Base-by-base conservation (phyloP, 78 protist genomes). In the Guillardia theta region DNA sequence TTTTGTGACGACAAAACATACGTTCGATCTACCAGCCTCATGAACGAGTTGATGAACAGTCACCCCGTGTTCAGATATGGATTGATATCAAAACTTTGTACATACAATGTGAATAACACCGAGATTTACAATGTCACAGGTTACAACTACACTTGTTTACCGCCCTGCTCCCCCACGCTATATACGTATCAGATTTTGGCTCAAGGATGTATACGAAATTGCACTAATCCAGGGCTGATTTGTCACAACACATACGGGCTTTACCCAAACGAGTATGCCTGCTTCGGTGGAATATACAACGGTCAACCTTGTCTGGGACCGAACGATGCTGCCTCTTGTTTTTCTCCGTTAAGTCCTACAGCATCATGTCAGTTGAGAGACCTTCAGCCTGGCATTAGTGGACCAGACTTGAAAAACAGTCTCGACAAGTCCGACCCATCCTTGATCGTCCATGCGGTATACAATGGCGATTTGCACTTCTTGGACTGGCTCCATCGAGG, bases 401-500 rank as follows among this genome's bases (percentile, higher is more conserved):
- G 83, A 15, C 36, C 22, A 15, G 41, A 70, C 41, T 43, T 70
- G 83, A 70, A 70, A 24, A 70, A 24, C 33, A 33, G 27, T 1
- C 10, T 70, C 41, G 22, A 70, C 83, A 70, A 33, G 83, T 9
- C 0, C 5, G 41, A 70, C 6, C 83, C 83, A 12, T 1, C 83
- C 27, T 10, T 70, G 36, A 70, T 70, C 46, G 83, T 70, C 21
- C 33, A 70, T 18, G 83, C 41, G n/a, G 41, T 70, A 12, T 43
- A 70, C 36, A 22, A 22, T 18, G 83, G 83, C 83, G 83, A 70
- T 43, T 15, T 70, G 46, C 36, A 70, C 83, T 70, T 70, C 36
- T 36, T 70, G n/a, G 83, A 70, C 83, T 70, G 83, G 83, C 41
- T 70, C n/a, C 83, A 70, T 24, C 33, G 83, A 15, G 83, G 83